Conservation (phyloP, 1,284 basidiomycete species). For the Ceratobasidium theobromae region DNA sequence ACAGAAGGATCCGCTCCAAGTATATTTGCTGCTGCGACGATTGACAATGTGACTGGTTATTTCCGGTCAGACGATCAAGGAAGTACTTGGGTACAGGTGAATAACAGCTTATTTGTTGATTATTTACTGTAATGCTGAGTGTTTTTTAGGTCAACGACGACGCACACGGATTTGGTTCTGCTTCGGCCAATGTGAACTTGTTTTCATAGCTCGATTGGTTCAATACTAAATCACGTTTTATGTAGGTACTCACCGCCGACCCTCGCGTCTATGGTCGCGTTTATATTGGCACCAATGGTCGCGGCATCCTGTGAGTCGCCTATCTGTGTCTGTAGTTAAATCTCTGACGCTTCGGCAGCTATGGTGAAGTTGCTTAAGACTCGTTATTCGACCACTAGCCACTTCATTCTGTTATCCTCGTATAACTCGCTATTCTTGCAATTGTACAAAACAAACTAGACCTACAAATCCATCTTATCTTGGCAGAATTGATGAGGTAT, state of each 20-base stretch:
- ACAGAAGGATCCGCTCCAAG: slow-evolving; percentile 55
- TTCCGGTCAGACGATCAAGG: slow-evolving; percentile 62
- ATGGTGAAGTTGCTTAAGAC: slow-evolving; percentile 17
- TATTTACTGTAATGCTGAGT: slow-evolving; percentile 36
- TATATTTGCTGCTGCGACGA: slow-evolving; percentile 57
- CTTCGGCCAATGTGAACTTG: slow-evolving; percentile 48
- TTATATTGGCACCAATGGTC: slow-evolving; percentile 65
- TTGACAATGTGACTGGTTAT: slow-evolving; percentile 52
- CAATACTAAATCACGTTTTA: slow-evolving; percentile 35
- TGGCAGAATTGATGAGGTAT: not conserved
- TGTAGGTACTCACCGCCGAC: slow-evolving; percentile 4
- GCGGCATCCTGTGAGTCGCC: slow-evolving; percentile 58
- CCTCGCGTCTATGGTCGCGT: slow-evolving; percentile 44
- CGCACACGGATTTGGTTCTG: slow-evolving; percentile 59
- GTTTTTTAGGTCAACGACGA: slow-evolving; percentile 55
- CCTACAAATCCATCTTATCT: no score
- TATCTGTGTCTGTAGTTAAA: not conserved
- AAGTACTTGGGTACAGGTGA: slow-evolving; percentile 53
- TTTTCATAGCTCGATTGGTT: slow-evolving; percentile 46
- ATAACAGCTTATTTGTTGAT: not conserved
- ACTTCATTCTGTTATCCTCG: not conserved
- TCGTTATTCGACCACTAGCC: no score
- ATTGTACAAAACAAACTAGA: no score
- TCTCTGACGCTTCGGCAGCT: not conserved
- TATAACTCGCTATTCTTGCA: no score